Evolutionary conservation across 2,329 filamentous ascomycete genomes (phyloP), one percentile per base, ranked within the genome.

Genomic region (Phaeosphaeriaceae sp.): DNA sequence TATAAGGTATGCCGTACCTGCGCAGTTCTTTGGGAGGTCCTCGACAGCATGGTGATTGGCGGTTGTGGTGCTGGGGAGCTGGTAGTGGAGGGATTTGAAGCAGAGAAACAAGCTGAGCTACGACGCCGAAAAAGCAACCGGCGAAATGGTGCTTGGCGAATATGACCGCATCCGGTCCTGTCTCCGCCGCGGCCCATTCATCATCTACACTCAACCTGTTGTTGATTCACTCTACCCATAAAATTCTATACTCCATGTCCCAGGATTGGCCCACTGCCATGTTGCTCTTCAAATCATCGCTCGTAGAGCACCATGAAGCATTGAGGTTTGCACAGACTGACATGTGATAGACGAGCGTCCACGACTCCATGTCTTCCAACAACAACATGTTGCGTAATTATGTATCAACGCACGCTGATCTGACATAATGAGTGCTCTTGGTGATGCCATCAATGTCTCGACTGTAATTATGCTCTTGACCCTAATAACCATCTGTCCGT

Each of bases 1-100:
- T 43, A 61, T 51, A 23, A 51, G 47, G 19, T n/a, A 55, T 24
- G 56, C 68, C 77, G 62, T 80, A 83, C 82, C 79, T 82, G 81
- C 72, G 81, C 81, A 72, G 82, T 81, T 73, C 75, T 75, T 65
- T 77, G 74, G 61, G 79, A 79, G 71, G 74, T 78, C 72, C 78
- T 77, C 65, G 79, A 79, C 68, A 82, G 74, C 80, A 82, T 82
- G 58, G 65, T 76, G 71, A 56, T 69, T 69, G 67, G 68, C 61
- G 67, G 68, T 61, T 54, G 60, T 60, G 63, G 54, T 52, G 48
- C 48, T 56, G 64, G 13, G 61, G 65, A 62, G 59, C 59, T 65
- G 69, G 63, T 71, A 64, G 68, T 75, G 74, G 72, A 23, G 73
- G 72, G 72, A 73, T 75, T 71, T 72, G 73, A 71, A 66, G 65